Evolutionary conservation across 2,329 filamentous ascomycete species (phyloP), one percentile per base, ranked within the genome.

Genomic region (Exophiala aquamarina): DNA sequence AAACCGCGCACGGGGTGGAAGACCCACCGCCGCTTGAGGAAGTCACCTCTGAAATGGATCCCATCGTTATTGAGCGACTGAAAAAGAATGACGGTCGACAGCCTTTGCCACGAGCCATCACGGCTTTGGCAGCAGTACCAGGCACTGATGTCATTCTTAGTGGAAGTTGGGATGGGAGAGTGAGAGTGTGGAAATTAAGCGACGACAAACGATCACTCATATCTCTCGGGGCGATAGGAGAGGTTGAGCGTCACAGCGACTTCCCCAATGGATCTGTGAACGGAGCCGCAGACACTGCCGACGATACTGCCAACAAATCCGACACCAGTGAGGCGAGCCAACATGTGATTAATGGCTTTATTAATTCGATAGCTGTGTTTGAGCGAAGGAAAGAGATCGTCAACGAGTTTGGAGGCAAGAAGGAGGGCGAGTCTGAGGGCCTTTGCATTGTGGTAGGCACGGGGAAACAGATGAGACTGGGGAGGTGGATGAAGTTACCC

Each of bases 131-230:
- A 39, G 86, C 89, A 1, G 78, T 98, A 39, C 92, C 93, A 0
- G 96, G 91, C 66, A 92, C 89, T 4, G 90, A 98, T 62, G 74
- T 95, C 41, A 82, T 98, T 47, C 75, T 98, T 41, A 94, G 84
- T 56, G 93, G 92, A 23, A 95, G 89, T 68, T 98, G 92, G 91
- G 93, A 95, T 64, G 93, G 93, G 2, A 83, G 81, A 66, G 77
- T 98, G 48, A 78, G 92, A 40, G 85, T 85, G 4, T 98, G 93
- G 93, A 83, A 79, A 51, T 76, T 98, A 15, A 86, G 83, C 43
- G 82, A 88, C 33, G 92, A 96, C 65, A 93, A 91, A 70, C 82
- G 81, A 65, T 83, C 77, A 55, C 79, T 98, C 35, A 84, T 93
- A 61, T 70, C 81, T 1, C 68, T 89, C 6, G 90, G 89, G 1